phyloP scores from a whole-genome alignment of 192 early-diverging fungal species.

The Coemansia sp. region DNA sequence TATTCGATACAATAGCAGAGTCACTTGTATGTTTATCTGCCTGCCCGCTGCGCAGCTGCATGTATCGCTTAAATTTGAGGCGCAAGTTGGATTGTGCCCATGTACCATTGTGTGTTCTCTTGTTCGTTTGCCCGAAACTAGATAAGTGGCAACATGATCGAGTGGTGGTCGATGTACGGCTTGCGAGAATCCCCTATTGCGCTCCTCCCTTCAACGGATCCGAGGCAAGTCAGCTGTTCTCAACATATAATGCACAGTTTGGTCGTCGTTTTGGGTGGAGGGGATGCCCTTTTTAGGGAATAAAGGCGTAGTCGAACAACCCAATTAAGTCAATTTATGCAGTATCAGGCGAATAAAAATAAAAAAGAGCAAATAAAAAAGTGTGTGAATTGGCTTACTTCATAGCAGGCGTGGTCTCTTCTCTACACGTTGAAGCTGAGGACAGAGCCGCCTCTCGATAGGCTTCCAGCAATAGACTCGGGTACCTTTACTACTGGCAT shows the following conservation, averaged over 20 bases:
- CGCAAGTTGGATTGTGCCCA: neutral
- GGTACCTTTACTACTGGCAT: conserved; percentile 28
- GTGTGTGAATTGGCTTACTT: neutral
- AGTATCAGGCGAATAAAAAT: neutral
- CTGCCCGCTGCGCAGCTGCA: neutral
- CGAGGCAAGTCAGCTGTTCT: neutral
- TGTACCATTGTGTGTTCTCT: neutral
- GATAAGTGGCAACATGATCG: neutral
- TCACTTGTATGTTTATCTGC: neutral
- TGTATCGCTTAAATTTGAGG: neutral
- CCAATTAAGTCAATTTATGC: conserved; percentile 2
- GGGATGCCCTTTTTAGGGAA: neutral
- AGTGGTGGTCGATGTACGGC: neutral
- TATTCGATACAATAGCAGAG: neutral
- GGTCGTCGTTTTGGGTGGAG: neutral
- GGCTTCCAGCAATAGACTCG: conserved; percentile 37
- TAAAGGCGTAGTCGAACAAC: neutral
- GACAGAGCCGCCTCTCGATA: conserved; percentile 44
- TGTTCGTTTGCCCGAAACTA: neutral
- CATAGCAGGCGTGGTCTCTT: neutral
- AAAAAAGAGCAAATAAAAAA: neutral
- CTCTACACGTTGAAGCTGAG: conserved; percentile 41
- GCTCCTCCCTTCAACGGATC: neutral
- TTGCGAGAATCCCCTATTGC: neutral
- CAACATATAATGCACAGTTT: neutral